These are phyloP conservation scores for Leccinellum albellum DNA, from an alignment of 768 basidiomycete species.

Conservation along the genomic window DNA sequence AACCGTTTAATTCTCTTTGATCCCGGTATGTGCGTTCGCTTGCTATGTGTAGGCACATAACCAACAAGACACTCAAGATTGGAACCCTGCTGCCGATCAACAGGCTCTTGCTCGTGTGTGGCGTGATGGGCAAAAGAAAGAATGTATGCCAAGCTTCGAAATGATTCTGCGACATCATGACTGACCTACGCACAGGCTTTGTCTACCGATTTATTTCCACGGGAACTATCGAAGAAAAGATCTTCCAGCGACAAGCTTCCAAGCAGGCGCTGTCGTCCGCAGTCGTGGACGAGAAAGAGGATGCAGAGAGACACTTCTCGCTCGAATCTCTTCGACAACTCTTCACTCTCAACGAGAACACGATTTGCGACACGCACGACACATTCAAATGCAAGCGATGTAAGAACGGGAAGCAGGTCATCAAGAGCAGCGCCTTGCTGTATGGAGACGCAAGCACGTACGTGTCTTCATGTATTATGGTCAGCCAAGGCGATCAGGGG, in stretches of 20 bases:
- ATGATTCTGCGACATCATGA: neutral
- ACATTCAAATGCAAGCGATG: slow-evolving; percentile 97
- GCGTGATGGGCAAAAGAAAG: slow-evolving; percentile 99
- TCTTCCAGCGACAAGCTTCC: slow-evolving; percentile 94
- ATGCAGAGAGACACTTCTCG: slow-evolving; percentile 93
- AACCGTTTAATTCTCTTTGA: slow-evolving; percentile 95
- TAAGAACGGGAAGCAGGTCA: slow-evolving; percentile 76
- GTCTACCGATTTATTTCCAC: slow-evolving; percentile 98
- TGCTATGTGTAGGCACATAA: neutral
- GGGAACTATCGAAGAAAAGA: slow-evolving; percentile 98
- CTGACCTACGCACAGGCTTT: slow-evolving; percentile 57
- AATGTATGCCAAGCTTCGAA: slow-evolving; percentile 58
- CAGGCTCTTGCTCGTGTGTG: slow-evolving; percentile 98
- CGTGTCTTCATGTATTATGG: slow-evolving; percentile 32
- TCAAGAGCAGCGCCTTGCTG: slow-evolving; percentile 80
- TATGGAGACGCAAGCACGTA: slow-evolving; percentile 99
- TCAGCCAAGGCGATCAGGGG: neutral
- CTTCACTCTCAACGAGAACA: slow-evolving; percentile 86
- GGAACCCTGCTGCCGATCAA: slow-evolving; percentile 98
- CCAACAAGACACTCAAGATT: slow-evolving; percentile 51
- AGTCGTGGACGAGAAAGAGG: slow-evolving; percentile 97
- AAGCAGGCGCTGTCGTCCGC: slow-evolving; percentile 96
- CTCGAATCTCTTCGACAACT: slow-evolving; percentile 83
- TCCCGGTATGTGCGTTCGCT: slow-evolving; percentile 55
- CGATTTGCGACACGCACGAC: slow-evolving; percentile 92